Evolutionary conservation across 345 rosid species (phyloP), one percentile per base, ranked within the genome.

Genomic region (Zanthoxylum bungeanum): DNA sequence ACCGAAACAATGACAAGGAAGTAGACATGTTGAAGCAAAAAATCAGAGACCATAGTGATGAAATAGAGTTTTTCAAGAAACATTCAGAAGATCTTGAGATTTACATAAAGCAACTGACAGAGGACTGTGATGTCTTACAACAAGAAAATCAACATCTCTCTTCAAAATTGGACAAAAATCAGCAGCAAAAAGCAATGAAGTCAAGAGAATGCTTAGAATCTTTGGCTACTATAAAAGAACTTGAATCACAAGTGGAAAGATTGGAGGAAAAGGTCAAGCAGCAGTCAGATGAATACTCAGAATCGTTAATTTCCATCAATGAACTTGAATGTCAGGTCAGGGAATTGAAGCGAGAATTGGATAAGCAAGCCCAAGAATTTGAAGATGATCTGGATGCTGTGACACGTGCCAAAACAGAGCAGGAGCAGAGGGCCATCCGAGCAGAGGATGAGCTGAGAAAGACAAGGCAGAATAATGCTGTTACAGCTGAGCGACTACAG

Each of bases 401-500:
- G 83, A 89, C 80, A 70, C 60, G 24, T 30, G 88, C 80, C 70
- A 95, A 84, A 77, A 75, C 84, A 1, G 86, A 85, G 73, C 89
- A 89, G 80, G 97, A 95, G 81, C 91, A 93, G 64, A 89, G 93
- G 78, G 97, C 98, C 64, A 93, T 91, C 74, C 69, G 62, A 68
- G 93, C 99, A 56, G 99, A 95, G 83, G 99, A 93, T 76, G 84
- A 86, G 66, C 79, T 91, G 79, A 78, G 89, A 78, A 83, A 85
- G 60, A 83, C 88, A 7, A 89, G 93, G 77, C 88, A 86, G 97
- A 91, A 87, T 37, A 95, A 89, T 69, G 85, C 92, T 34, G 79
- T 77, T 53, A 76, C 89, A 66, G 99, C 94, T 28, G 98, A 91
- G 86, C 78, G 81, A 67, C 93, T 93, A 66, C 99, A 93, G 74